Evolutionary conservation across 345 rosid genomes (phyloP), one percentile per base, ranked within the genome.

Genomic region (Heritiera fomes): DNA sequence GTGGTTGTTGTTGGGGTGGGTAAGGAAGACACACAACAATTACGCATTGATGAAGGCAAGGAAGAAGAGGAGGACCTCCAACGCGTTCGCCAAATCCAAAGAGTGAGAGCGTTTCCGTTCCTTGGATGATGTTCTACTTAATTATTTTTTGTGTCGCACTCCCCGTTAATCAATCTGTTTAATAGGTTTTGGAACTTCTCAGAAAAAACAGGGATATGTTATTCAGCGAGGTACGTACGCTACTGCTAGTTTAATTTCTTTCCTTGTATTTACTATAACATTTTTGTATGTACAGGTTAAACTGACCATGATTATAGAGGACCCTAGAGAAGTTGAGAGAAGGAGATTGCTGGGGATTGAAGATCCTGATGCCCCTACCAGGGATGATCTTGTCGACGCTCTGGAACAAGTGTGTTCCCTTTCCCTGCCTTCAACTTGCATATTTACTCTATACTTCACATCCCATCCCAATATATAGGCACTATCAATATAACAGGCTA

Each of bases 131-230:
- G 50, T 7, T 28, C 65, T 0, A 11, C 59, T 23, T 23, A 23
- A 23, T 23, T 62, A 28, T 62, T 11, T 3, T 0, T 52, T 11
- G 56, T 5, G 18, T 7, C 9, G 8, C 9, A 6, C 20, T 56
- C 18, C 28, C 11, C 17, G n/a, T 64, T 77, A 18, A 41, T 78
- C n/a, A 53, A 38, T 56, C 64, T 64, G 38, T 43, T 74, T 75
- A 5, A 38, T 90, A 94, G 94, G 95, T 89, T 15, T 80, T 96
- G 90, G 95, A 91, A 85, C 94, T 94, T 68, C 94, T 96, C 4
- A 87, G 84, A 84, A 90, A 90, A 79, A 96, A 96, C 78, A 87
- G 97, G 67, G 99, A 96, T 80, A 96, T 96, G 98, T 78, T 94
- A 67, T 92, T 91, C 84, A 89, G 85, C 80, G 97, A 96, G 91